Percentiles rank a stretch among this genome's conserved stretches.
phyloP scores from a whole-genome alignment of 2,329 filamentous ascomycete genomes.

The Nectriaceae sp. region DNA sequence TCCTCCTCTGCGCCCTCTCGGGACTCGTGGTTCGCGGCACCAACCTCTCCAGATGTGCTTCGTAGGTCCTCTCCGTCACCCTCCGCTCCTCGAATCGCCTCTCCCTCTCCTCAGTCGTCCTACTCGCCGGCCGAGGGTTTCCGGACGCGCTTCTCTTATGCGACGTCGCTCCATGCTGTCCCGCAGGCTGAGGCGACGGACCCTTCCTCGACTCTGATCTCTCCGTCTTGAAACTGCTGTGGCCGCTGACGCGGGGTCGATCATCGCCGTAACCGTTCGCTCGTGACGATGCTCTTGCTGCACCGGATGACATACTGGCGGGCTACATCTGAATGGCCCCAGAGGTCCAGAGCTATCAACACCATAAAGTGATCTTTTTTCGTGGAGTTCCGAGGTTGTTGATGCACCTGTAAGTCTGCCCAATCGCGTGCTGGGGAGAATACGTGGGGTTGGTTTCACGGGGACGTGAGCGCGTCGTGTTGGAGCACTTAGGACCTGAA shows the following conservation, averaged over 20 bases:
- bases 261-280: slow-evolving; percentile 39
- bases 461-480: slow-evolving; percentile 9
- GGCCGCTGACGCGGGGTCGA: slow-evolving; percentile 38
- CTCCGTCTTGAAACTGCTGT: slow-evolving; percentile 37
- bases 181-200: slow-evolving; percentile 36
- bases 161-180: slow-evolving; percentile 38
- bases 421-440: slow-evolving; percentile 27
- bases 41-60: slow-evolving; percentile 65
- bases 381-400: slow-evolving; percentile 6
- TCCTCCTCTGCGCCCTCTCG: slow-evolving; percentile 51
- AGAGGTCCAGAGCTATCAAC: neutral
- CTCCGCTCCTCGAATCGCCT: slow-evolving; percentile 53
- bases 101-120: slow-evolving; percentile 44
- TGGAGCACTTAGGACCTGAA: neutral
- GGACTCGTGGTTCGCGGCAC: slow-evolving; percentile 62
- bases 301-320: slow-evolving; percentile 43
- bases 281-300: slow-evolving; percentile 46
- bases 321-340: slow-evolving; percentile 36
- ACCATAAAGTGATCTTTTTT: neutral
- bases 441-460: slow-evolving; percentile 24
- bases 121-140: slow-evolving; percentile 52
- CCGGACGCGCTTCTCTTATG: slow-evolving; percentile 62
- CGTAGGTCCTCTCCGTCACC: slow-evolving; percentile 54
- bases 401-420: slow-evolving; percentile 24
- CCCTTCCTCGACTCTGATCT: slow-evolving; percentile 39